Evolutionary conservation across 2,329 filamentous ascomycete genomes (phyloP).

Genomic region (Fusarium napiforme): DNA sequence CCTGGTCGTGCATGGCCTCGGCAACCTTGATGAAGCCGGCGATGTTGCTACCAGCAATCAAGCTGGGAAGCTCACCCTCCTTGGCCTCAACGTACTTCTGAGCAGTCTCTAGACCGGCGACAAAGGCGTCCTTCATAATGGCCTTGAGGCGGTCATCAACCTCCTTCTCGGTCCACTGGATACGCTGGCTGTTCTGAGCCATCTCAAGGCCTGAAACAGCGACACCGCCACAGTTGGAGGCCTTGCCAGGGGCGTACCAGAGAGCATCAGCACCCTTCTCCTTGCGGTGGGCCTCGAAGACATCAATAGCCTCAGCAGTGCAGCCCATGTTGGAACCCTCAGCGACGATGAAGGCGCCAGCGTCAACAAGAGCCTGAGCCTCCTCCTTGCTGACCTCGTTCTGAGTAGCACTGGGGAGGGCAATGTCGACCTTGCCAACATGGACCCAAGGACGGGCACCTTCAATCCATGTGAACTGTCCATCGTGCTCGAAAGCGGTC

Average conservation of each 20-base stretch:
- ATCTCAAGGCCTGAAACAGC: constrained; percentile 98
- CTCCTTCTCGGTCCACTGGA: constrained; percentile 88
- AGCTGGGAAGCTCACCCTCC: constrained; percentile 86
- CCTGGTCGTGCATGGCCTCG: constrained; percentile 93
- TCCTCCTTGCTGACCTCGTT: constrained; percentile 97
- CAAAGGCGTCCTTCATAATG: constrained; percentile 96
- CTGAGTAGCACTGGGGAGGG: constrained; percentile 92
- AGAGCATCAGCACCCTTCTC: constrained; percentile 75
- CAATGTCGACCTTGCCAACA: constrained; percentile 89
- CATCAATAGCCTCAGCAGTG: constrained; percentile 92
- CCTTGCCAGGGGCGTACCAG: constrained; percentile 98
- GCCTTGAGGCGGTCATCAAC: constrained; percentile 90
- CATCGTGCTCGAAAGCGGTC: constrained; percentile 73
- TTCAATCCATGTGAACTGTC: constrained; percentile 85
- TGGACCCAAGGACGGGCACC: constrained; percentile 92
- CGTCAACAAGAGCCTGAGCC: constrained; percentile 81
- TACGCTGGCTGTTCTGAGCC: constrained; percentile 93
- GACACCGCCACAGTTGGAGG: constrained; percentile 96
- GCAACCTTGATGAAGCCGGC: constrained; percentile 98
- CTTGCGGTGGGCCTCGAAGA: constrained; percentile 84
- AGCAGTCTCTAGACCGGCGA: constrained; percentile 87
- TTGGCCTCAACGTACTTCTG: constrained; percentile 84
- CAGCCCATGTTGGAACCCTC: constrained; percentile 99
- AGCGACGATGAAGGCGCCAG: constrained; percentile 85
- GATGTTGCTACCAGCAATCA: constrained; percentile 96